Conservation (phyloP, 2,329 filamentous ascomycete genomes). For the Ceratocystis eucalypticola region DNA sequence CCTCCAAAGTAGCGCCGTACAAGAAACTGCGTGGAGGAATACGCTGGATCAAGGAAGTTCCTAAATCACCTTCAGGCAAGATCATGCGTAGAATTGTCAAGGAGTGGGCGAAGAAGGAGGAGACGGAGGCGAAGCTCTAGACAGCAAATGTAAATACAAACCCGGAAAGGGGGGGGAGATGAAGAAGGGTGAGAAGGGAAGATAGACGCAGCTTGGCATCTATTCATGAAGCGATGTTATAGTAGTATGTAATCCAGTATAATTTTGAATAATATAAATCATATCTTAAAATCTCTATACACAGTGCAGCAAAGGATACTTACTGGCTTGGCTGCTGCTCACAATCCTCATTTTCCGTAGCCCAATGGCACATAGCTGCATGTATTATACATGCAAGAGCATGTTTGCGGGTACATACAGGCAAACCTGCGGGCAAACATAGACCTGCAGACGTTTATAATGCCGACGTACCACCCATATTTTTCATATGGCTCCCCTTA, state of each 20-base stretch:
- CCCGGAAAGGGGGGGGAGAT: not conserved
- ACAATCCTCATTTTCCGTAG: not conserved
- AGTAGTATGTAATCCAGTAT: no score
- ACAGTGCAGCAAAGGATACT: not conserved
- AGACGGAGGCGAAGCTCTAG: slow-evolving; percentile 28
- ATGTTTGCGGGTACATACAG: not conserved
- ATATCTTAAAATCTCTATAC: no score
- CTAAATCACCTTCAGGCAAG: slow-evolving; percentile 51
- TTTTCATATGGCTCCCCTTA: not conserved
- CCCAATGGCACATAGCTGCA: not conserved
- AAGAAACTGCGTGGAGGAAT: slow-evolving; percentile 62
- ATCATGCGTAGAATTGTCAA: slow-evolving; percentile 38
- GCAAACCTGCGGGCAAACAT: not conserved
- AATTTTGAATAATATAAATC: no score
- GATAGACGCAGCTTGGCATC: not conserved
- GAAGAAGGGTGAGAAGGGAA: not conserved
- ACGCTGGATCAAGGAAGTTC: slow-evolving; percentile 51
- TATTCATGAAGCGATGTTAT: not conserved
- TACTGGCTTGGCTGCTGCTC: not conserved
- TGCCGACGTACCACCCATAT: no score
- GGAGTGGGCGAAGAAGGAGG: slow-evolving; percentile 26
- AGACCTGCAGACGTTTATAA: no score
- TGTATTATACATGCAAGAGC: not conserved
- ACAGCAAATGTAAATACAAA: not conserved
- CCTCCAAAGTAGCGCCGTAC: slow-evolving; percentile 47